Conservation (phyloP, 768 basidiomycete genomes). For the Tulasnella sp. region DNA sequence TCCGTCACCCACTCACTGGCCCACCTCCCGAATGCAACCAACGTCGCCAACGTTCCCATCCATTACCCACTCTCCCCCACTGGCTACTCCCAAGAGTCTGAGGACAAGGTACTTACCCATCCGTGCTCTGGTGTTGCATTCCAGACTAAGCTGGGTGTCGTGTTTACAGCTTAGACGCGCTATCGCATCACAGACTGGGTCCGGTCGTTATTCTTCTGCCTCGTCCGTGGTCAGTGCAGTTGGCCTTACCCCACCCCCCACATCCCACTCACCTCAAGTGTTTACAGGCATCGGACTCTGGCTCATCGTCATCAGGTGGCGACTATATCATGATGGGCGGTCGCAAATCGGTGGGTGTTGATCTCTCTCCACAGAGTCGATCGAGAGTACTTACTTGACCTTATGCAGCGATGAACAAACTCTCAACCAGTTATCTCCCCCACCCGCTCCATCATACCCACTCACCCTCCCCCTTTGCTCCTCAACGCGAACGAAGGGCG, state of each 20-base stretch:
- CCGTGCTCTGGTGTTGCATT: background rate
- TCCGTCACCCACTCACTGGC: constrained; percentile 13
- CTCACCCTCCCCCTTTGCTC: too few species aligned
- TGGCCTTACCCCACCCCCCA: background rate
- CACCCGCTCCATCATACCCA: too few species aligned
- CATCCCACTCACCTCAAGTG: background rate
- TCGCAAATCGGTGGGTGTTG: constrained; percentile 1
- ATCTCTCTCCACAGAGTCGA: background rate
- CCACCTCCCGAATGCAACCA: constrained; percentile 11
- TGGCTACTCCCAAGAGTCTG: constrained; percentile 3
- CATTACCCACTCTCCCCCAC: constrained; percentile 9
- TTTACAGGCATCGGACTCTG: constrained; percentile 11
- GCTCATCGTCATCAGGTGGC: constrained; percentile 5
- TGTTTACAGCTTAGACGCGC: constrained; percentile 12
- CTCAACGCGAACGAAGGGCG: too few species aligned
- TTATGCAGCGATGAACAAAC: constrained; percentile 14
- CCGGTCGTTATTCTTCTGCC: constrained; percentile 8
- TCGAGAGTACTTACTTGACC: background rate
- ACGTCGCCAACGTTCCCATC: constrained; percentile 4
- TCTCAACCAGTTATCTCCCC: too few species aligned
- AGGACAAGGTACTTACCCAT: constrained; percentile 9
- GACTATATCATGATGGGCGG: constrained; percentile 16
- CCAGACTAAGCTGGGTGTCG: background rate
- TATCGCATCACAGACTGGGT: constrained; percentile 10
- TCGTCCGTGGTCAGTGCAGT: constrained; percentile 11